These are phyloP conservation scores for Alternaria burnsii DNA, from an alignment of 2,329 filamentous ascomycete genomes.

Conservation along the genomic window DNA sequence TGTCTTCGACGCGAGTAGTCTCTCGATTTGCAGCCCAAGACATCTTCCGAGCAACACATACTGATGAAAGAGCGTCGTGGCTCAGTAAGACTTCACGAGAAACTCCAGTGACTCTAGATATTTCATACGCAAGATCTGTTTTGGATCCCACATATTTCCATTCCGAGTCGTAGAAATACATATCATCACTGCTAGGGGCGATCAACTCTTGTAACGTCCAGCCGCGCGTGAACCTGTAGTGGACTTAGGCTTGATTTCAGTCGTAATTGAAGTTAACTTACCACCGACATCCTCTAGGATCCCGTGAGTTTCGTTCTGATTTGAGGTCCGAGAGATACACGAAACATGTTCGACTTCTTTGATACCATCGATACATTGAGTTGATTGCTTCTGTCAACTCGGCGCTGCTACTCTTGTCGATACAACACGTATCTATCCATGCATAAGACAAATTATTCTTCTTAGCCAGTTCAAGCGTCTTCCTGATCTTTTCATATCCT, in stretches of 20 bases:
- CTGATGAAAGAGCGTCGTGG: too few relatives aligned
- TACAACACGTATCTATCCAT: neutral
- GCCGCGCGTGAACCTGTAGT: neutral
- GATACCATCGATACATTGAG: conserved; percentile 22
- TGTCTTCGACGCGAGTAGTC: neutral
- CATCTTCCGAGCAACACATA: neutral
- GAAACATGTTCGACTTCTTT: conserved; percentile 16
- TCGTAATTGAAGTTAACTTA: too few relatives aligned
- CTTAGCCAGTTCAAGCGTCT: neutral
- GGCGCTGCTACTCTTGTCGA: neutral
- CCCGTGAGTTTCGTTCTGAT: too few relatives aligned
- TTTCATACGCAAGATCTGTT: too few relatives aligned
- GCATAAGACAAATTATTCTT: neutral
- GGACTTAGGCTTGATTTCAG: too few relatives aligned
- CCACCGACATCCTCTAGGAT: too few relatives aligned
- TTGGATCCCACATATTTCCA: too few relatives aligned
- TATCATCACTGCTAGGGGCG: too few relatives aligned
- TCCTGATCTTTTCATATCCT: neutral
- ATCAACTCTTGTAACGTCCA: neutral
- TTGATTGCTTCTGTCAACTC: conserved; percentile 25
- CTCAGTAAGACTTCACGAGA: too few relatives aligned
- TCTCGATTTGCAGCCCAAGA: neutral
- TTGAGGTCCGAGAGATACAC: neutral
- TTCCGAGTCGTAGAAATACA: too few relatives aligned
- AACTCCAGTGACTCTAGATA: too few relatives aligned